A percentile compares a stretch with the other conserved stretches of the same genome.
Conservation (phyloP, 1,284 basidiomycete genomes). For the Blastosporella zonata region DNA sequence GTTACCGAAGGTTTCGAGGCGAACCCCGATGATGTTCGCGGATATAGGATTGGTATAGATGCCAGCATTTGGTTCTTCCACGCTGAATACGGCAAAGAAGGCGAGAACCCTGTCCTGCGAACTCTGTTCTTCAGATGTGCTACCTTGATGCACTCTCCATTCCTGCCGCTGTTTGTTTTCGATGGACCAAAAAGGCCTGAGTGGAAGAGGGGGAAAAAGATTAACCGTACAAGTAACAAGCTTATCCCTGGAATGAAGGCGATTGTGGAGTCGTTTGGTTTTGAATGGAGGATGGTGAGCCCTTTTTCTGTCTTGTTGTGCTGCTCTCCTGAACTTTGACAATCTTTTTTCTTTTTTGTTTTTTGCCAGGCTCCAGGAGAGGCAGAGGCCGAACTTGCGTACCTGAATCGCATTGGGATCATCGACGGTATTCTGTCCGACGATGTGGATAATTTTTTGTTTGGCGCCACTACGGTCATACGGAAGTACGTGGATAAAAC, state of each 20-base stretch:
- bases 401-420: slow-evolving; percentile 74
- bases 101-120: slow-evolving; percentile 75
- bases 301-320: neutral
- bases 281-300: slow-evolving; percentile 78
- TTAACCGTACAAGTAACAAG: slow-evolving; percentile 61
- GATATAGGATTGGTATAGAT: slow-evolving; percentile 74
- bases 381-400: slow-evolving; percentile 94
- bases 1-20: slow-evolving; percentile 67
- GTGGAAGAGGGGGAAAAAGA: slow-evolving; percentile 77
- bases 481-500: slow-evolving; percentile 40
- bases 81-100: slow-evolving; percentile 68
- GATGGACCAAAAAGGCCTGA: slow-evolving; percentile 86
- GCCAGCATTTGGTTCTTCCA: slow-evolving; percentile 84
- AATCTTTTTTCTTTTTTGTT: neutral
- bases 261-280: slow-evolving; percentile 86
- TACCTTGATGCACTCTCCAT: slow-evolving; percentile 72
- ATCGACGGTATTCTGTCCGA: slow-evolving; percentile 92
- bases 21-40: slow-evolving; percentile 55
- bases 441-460: slow-evolving; percentile 91
- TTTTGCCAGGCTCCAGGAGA: slow-evolving; percentile 80
- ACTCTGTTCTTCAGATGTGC: slow-evolving; percentile 76
- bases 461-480: slow-evolving; percentile 81
- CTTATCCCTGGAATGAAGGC: slow-evolving; percentile 65
- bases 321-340: neutral
- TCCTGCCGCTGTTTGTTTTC: slow-evolving; percentile 91